Percentiles rank a stretch among this genome's conserved stretches.
phyloP scores from a whole-genome alignment of 345 rosid species.

The Syzygium aromaticum region DNA sequence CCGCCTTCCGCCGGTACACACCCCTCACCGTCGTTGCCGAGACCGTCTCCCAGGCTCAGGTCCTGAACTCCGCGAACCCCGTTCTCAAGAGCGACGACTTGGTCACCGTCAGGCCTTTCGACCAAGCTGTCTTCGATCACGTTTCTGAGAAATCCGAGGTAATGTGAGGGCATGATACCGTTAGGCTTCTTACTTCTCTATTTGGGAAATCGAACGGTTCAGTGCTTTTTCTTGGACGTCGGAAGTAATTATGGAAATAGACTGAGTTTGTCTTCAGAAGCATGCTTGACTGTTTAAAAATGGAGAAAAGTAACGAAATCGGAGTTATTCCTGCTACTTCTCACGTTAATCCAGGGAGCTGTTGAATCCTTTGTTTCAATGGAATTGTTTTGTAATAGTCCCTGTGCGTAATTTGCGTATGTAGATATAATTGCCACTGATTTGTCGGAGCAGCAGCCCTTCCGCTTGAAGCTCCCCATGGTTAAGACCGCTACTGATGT shows the following conservation, averaged over 20 bases:
- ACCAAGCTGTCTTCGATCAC: slow-evolving; percentile 52
- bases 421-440: slow-evolving; percentile 70
- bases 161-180: background rate
- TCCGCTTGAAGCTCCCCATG: slow-evolving; percentile 49
- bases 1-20: slow-evolving; percentile 82
- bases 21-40: slow-evolving; percentile 67
- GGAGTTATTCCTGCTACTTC: background rate
- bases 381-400: background rate
- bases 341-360: fast-evolving
- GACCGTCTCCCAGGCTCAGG: slow-evolving; percentile 34
- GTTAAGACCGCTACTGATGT: slow-evolving; percentile 72
- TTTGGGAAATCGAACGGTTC: background rate
- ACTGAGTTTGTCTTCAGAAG: background rate
- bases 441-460: slow-evolving; percentile 45
- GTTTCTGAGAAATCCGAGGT: slow-evolving; percentile 74
- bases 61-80: background rate
- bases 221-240: background rate
- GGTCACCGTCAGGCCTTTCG: background rate
- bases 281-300: background rate
- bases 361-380: background rate
- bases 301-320: background rate
- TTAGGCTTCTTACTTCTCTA: background rate
- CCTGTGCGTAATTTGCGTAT: slow-evolving; percentile 12
- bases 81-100: background rate
- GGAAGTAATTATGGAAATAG: background rate